Base-by-base conservation (phyloP, 176 grass and related monocot species). In the Oryza officinalis region DNA sequence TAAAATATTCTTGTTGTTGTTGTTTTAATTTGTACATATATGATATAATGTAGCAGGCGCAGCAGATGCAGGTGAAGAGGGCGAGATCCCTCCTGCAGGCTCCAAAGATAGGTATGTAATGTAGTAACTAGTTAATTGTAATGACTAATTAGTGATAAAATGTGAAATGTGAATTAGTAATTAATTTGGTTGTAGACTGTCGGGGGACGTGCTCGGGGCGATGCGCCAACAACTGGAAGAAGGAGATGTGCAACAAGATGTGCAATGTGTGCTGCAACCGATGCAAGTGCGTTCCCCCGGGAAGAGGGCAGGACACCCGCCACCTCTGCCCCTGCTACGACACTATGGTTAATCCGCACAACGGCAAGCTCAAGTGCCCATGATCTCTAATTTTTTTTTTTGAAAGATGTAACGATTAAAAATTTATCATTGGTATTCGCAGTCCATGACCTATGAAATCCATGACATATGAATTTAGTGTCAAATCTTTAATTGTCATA, bases 211-310 rank as follows among this genome's bases (percentile, higher is more conserved):
- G 94, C 90, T 4, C 4, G 14, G 83, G 44, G 12, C 86, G 90
- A 22, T 97, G 94, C 88, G n/a, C 70, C 73, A 83, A 61, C 63
- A 94, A 89, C 72, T 97, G 94, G 94, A 92, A 81, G 70, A 88
- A 86, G 1, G 81, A 97, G 83, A 94, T 97, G 94, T 97, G 94
- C 90, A 84, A 71, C 54, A 81, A 97, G 37, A 84, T 90, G 91
- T 97, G 94, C 72, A 91, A 89, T 7, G 73, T 78, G 20, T 97
- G 94, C 90, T 97, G 94, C 86, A 35, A 18, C 11, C 86, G 79
- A 38, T 97, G 94, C 88, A 85, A 65, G 54, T 97, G 94, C 60
- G 94, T 97, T 8, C 94, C 94, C 1, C 94, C 94, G 1, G 94
- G 94, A 10, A 97, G 90, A 0, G 80, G 92, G 1, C 89, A 94